A percentile compares a stretch with the other conserved stretches of the same genome.
phyloP scores from a whole-genome alignment of 1,139 yeast species.

The Yamadazyma taylorii region DNA sequence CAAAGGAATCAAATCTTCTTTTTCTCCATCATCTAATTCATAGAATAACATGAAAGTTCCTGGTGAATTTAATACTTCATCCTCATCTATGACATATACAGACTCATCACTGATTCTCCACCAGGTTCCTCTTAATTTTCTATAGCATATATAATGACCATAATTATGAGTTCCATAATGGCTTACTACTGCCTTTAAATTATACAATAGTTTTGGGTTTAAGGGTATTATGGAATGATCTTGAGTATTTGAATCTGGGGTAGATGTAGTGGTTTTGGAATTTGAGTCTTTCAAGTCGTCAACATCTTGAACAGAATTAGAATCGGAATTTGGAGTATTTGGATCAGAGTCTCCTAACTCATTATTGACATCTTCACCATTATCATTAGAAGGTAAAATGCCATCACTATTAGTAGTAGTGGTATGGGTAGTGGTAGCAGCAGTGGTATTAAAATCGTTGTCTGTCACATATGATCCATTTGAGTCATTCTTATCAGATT shows the following conservation, averaged over 20 bases:
- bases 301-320: slow-evolving; percentile 15
- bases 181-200: slow-evolving; percentile 79
- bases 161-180: slow-evolving; percentile 95
- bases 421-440: slow-evolving; percentile 7
- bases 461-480: slow-evolving; percentile 9
- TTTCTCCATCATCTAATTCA: slow-evolving; percentile 52
- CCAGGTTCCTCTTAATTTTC: slow-evolving; percentile 82
- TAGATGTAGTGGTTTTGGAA: slow-evolving; percentile 13
- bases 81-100: slow-evolving; percentile 75
- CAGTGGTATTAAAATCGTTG: no score
- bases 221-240: slow-evolving; percentile 1
- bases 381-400: no score
- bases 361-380: slow-evolving; percentile 11
- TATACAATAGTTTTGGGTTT: slow-evolving; percentile 52
- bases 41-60: slow-evolving; percentile 94
- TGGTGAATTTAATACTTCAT: slow-evolving; percentile 75
- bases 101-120: slow-evolving; percentile 94
- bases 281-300: slow-evolving; percentile 8
- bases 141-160: slow-evolving; percentile 89
- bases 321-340: slow-evolving; percentile 1
- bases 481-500: slow-evolving; percentile 6
- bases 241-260: slow-evolving; percentile 13
- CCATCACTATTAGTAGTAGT: neutral
- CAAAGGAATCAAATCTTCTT: slow-evolving; percentile 29
- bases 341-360: slow-evolving; percentile 11